Percentiles rank a stretch among this genome's conserved stretches.
Conservation (phyloP, 2,329 filamentous ascomycete species). For the Ceratocystis destructans region DNA sequence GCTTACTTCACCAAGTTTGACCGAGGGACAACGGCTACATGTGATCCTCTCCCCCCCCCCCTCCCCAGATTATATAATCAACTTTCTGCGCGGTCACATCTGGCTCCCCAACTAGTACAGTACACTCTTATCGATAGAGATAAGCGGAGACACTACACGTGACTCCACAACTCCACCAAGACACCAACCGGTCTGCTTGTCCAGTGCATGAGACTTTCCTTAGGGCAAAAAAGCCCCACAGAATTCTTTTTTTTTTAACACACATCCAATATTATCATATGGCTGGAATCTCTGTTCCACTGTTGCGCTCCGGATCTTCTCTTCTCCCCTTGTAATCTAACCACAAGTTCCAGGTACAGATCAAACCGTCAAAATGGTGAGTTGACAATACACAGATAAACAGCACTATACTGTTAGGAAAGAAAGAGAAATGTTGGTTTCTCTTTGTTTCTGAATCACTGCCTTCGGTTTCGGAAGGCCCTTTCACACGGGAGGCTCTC, state of each 20-base stretch:
- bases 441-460: slow-evolving; percentile 10
- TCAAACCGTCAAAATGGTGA: slow-evolving; percentile 54
- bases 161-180: slow-evolving; percentile 19
- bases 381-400: slow-evolving; percentile 30
- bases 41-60: too few relatives aligned
- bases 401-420: not conserved
- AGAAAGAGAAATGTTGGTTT: not conserved
- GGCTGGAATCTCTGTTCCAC: slow-evolving; percentile 21
- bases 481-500: not conserved
- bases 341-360: slow-evolving; percentile 18
- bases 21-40: too few relatives aligned
- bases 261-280: slow-evolving; percentile 26
- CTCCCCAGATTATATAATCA: too few relatives aligned
- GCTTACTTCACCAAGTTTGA: too few relatives aligned
- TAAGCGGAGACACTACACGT: slow-evolving; percentile 5
- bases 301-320: slow-evolving; percentile 30
- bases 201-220: slow-evolving; percentile 20
- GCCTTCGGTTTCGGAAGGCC: not conserved
- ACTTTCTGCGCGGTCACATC: too few relatives aligned
- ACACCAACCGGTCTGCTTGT: slow-evolving; percentile 24
- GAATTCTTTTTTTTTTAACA: slow-evolving; percentile 22
- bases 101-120: too few relatives aligned
- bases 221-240: slow-evolving; percentile 34
- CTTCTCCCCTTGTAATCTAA: slow-evolving; percentile 25
- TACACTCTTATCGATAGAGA: slow-evolving; percentile 1